These are phyloP conservation scores for Teratosphaeria pseudoeucalypti DNA, from an alignment of 2,329 filamentous ascomycete species.

Conservation along the genomic window DNA sequence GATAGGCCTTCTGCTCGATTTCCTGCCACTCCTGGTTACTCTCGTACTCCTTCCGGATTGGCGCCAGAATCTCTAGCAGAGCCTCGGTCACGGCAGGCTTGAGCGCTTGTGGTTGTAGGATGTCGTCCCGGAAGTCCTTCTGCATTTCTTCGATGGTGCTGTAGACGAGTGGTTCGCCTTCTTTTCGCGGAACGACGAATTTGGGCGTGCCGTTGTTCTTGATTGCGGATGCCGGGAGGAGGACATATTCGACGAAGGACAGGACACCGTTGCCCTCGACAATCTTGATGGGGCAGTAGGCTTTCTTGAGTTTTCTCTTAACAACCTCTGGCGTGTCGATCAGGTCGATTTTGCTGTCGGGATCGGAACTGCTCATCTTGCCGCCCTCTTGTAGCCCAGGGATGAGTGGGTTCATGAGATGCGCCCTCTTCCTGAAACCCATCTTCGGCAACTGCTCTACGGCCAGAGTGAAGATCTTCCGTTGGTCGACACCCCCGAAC, in stretches of 20 bases:
- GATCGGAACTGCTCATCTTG: slow-evolving; percentile 67
- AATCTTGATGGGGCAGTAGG: slow-evolving; percentile 63
- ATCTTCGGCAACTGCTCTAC: slow-evolving; percentile 77
- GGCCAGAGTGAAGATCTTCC: slow-evolving; percentile 80
- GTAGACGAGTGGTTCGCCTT: slow-evolving; percentile 70
- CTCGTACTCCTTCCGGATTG: slow-evolving; percentile 66
- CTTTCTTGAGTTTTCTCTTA: slow-evolving; percentile 76
- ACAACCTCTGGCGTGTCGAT: slow-evolving; percentile 68
- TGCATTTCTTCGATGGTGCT: slow-evolving; percentile 63
- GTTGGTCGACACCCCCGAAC: slow-evolving; percentile 74
- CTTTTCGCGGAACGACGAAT: slow-evolving; percentile 57
- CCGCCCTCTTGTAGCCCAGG: slow-evolving; percentile 63
- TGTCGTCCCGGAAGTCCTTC: slow-evolving; percentile 69
- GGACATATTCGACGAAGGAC: slow-evolving; percentile 74
- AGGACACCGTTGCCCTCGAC: slow-evolving; percentile 80
- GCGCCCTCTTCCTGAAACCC: slow-evolving; percentile 67
- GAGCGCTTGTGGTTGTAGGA: slow-evolving; percentile 60
- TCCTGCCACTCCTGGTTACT: slow-evolving; percentile 70
- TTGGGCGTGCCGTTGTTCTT: slow-evolving; percentile 40
- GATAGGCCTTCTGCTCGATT: slow-evolving; percentile 70
- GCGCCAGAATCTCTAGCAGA: slow-evolving; percentile 62
- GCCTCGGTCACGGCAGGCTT: slow-evolving; percentile 74
- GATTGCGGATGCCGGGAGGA: slow-evolving; percentile 67
- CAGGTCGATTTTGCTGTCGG: slow-evolving; percentile 85
- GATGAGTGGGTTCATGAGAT: slow-evolving; percentile 80